These are phyloP conservation scores for Russula foetens DNA, from an alignment of 768 basidiomycete genomes.

Conservation along the genomic window DNA sequence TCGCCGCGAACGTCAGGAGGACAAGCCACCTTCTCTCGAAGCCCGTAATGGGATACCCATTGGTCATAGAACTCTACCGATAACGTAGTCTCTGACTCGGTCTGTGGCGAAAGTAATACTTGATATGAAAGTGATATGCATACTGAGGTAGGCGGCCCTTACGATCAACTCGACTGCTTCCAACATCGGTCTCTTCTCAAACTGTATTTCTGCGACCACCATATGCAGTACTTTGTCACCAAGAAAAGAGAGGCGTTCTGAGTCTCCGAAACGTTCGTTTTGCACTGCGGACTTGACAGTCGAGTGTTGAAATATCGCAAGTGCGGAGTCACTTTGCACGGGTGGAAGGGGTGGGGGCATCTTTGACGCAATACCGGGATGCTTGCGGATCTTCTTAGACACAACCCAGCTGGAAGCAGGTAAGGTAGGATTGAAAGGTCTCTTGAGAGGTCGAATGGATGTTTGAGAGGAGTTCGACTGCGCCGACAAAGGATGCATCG, in stretches of 20 bases:
- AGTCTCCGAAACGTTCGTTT: constrained; percentile 41
- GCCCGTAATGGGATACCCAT: constrained; percentile 14
- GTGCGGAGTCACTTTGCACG: constrained; percentile 22
- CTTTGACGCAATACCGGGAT: not conserved
- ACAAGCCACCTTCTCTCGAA: constrained; percentile 15
- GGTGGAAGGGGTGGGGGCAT: constrained; percentile 8
- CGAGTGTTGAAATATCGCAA: constrained; percentile 64
- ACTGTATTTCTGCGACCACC: constrained; percentile 39
- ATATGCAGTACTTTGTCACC: constrained; percentile 42
- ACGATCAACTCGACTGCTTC: constrained; percentile 44
- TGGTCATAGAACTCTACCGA: constrained; percentile 4
- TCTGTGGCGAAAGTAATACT: not conserved
- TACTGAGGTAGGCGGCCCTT: constrained; percentile 22
- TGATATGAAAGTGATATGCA: not conserved
- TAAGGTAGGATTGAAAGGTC: not conserved
- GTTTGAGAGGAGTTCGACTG: not conserved
- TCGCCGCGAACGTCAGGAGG: not conserved
- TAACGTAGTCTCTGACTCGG: not conserved
- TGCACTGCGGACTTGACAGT: constrained; percentile 39
- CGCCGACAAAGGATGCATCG: constrained; percentile 4
- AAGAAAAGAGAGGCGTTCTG: constrained; percentile 46
- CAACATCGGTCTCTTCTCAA: constrained; percentile 43
- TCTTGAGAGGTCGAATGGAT: not conserved
- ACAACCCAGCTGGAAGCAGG: not conserved
- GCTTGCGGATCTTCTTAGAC: not conserved